A percentile compares a stretch with the other conserved stretches of the same genome.
phyloP scores from a whole-genome alignment of 352 stramenopile species.

The Phytophthora tubulina region DNA sequence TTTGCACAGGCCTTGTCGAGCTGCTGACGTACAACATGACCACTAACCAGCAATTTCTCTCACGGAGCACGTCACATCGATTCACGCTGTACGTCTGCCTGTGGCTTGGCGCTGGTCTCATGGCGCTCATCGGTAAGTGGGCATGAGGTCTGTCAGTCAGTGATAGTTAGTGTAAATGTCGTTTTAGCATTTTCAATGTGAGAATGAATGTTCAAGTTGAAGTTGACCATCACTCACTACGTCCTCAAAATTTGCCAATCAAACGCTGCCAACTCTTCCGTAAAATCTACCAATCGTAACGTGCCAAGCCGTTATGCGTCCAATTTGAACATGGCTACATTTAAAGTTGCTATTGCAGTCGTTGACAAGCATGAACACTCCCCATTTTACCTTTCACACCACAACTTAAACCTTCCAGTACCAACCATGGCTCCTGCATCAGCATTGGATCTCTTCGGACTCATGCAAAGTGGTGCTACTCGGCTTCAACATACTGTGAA shows the following conservation, averaged over 20 bases:
- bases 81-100: constrained; percentile 52
- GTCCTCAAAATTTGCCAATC: constrained; percentile 30
- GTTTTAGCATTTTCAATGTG: background rate
- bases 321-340: constrained; percentile 34
- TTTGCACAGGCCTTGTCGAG: constrained; percentile 76
- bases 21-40: constrained; percentile 81
- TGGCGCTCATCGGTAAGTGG: constrained; percentile 79
- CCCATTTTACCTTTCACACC: constrained; percentile 5
- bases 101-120: constrained; percentile 57
- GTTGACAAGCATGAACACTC: constrained; percentile 29
- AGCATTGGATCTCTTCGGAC: constrained; percentile 40
- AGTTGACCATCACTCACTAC: constrained; percentile 27
- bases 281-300: constrained; percentile 27
- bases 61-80: constrained; percentile 29
- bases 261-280: constrained; percentile 22
- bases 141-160: constrained; percentile 28
- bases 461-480: constrained; percentile 47
- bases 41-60: constrained; percentile 64
- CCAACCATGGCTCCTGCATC: constrained; percentile 30
- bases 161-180: no score
- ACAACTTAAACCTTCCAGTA: background rate
- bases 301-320: constrained; percentile 26
- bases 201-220: constrained; percentile 28
- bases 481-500: constrained; percentile 48
- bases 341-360: constrained; percentile 9